These are phyloP conservation scores for Pleurotus cornucopiae DNA, from an alignment of 768 basidiomycete genomes.

Conservation along the genomic window DNA sequence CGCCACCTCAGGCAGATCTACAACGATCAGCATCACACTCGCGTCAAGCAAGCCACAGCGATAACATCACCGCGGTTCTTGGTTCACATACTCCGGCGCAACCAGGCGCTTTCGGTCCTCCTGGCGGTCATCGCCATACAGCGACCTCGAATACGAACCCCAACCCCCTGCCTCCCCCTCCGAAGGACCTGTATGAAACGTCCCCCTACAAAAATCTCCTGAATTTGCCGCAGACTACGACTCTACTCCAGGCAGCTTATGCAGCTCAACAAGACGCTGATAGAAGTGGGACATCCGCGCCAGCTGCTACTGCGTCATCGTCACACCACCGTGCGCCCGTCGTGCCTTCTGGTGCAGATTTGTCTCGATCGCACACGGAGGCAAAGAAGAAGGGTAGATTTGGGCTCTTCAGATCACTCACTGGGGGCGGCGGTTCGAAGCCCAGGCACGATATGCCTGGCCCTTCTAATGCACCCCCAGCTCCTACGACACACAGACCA, in stretches of 20 bases:
- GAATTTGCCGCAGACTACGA: conserved; percentile 44
- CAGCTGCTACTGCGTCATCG: conserved; percentile 1
- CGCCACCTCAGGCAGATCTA: neutral
- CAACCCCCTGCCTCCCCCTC: conserved; percentile 60
- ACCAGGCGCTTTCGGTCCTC: conserved; percentile 24
- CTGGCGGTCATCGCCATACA: conserved; percentile 16
- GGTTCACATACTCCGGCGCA: conserved; percentile 27
- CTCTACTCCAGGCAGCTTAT: conserved; percentile 24
- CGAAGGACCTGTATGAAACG: conserved; percentile 53
- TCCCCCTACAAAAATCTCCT: conserved; percentile 56
- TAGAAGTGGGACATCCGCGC: conserved; percentile 7
- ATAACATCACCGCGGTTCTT: conserved; percentile 22
- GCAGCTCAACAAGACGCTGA: neutral
- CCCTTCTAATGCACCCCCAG: neutral
- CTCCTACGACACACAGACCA: neutral
- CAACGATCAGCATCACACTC: neutral
- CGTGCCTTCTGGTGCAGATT: neutral
- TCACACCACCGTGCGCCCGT: neutral
- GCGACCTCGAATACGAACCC: conserved; percentile 33
- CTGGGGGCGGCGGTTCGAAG: neutral
- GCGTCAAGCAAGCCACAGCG: neutral
- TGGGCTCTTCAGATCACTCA: conserved; percentile 1
- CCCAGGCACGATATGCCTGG: neutral
- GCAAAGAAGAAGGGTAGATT: conserved; percentile 4
- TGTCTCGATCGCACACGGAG: conserved; percentile 3